Evolutionary conservation across 208 protist species (phyloP), one percentile per base, ranked within the genome.

Genomic region (Trypanosomatidae sp.): DNA sequence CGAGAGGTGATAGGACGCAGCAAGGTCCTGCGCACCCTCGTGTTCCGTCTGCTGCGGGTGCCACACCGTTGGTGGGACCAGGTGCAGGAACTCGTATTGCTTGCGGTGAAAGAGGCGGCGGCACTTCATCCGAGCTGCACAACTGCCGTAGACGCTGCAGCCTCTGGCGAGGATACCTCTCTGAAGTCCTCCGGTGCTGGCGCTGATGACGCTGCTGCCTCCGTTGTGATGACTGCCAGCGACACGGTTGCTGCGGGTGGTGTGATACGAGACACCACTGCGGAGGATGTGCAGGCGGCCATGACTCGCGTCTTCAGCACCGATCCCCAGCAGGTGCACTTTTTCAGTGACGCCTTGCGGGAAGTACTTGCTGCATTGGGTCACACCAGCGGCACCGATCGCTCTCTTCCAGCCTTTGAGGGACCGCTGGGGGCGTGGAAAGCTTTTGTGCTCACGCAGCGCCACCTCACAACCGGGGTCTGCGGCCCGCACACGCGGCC

Each of bases 401-500:
- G 2, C 5, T 6, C 22, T 28, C 3, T 64, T 65, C 33, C 70
- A 2, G 62, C 53, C 50, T 58, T 66, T 25, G 64, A 64, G 1
- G 76, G 76, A 1, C 76, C 76, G 2, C 47, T 55, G 1, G 74
- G 71, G 12, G 50, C 71, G 60, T 84, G 80, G 76, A 59, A 62
- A 9, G 80, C 75, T 0, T 84, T 80, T 78, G 58, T 84, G 49
- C 67, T 84, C 4, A 73, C 72, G 25, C 71, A 80, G 71, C 73
- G 80, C 8, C 62, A 74, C 9, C 13, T 68, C 28, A n/a, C 36
- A 44, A 59, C 67, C 1, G 62, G 64, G 0, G 76, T 91, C 49
- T 75, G 84, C 10, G 81, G 72, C 1, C 83, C 92, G 49, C 88
- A 96, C 46, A 66, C 68, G 53, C 81, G 75, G 33, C 92, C 88